Evolutionary conservation across 2,329 filamentous ascomycete genomes (phyloP), one percentile per base, ranked within the genome.

Genomic region (Pleoardoris graminearum): DNA sequence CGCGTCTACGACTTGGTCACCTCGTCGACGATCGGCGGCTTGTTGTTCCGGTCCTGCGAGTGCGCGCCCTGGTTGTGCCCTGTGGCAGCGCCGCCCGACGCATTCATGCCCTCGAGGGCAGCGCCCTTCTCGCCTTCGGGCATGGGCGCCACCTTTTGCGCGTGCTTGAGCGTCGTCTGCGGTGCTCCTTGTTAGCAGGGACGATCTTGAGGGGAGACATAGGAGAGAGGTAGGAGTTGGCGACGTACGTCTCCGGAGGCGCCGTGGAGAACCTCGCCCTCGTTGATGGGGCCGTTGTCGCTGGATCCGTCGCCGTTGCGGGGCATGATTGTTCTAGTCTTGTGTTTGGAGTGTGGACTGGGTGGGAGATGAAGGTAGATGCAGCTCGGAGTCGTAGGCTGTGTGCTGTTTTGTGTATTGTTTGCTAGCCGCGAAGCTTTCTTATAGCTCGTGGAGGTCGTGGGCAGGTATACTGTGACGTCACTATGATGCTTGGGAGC

Each of bases 221-320:
- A 11, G 23, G 36, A 21, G 11, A n/a, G 25, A 27, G 25, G 25
- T 36, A 35, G 16, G 47, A 32, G 23, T n/a, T 36, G 36, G 37
- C 3, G 6, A 41, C 65, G 33, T 62, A 73, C 72, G 58, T 75
- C 69, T 50, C 67, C 69, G 39, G 56, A 62, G 23, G 60, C 66
- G 48, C 75, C 74, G 53, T 76, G 74, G 35, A 75, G 61, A 58
- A 69, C 71, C 41, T 73, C 59, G 46, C 67, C 72, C 7, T 61
- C 53, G 51, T 76, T 73, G 37, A 71, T 67, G 53, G 71, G 65
- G 12, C 67, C 73, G 61, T 75, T 76, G 67, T 76, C 68, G 19
- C 67, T 61, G 49, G 68, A 69, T 58, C 73, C 72, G 62, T 73
- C 71, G 58, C 72, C 73, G 59, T 75, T 66, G 57, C 73, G 73